phyloP scores from a whole-genome alignment of 2,329 filamentous ascomycete species.

The Epichloe amarillans region DNA sequence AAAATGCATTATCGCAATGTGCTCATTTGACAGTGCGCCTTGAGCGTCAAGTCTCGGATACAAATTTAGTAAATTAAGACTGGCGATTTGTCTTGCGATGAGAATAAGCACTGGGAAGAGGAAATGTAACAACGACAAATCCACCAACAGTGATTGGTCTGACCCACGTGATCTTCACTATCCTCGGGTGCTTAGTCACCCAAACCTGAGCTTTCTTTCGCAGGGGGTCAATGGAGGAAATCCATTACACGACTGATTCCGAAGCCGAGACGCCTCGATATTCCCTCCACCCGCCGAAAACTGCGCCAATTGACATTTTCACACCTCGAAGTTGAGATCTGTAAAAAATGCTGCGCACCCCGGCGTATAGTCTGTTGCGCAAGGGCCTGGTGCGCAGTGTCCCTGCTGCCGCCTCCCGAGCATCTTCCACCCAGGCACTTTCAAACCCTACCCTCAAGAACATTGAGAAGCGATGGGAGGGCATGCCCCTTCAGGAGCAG shows the following conservation, averaged over 20 bases:
- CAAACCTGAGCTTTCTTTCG: conserved; percentile 12
- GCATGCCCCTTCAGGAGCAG: conserved; percentile 96
- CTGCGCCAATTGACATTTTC: conserved; percentile 22
- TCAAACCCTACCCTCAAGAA: conserved; percentile 94
- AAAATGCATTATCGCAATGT: too few relatives aligned
- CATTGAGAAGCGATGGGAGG: conserved; percentile 99
- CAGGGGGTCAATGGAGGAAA: conserved; percentile 5
- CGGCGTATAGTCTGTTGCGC: conserved; percentile 39
- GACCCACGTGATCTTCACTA: neutral
- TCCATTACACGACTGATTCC: conserved; percentile 16
- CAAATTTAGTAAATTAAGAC: too few relatives aligned
- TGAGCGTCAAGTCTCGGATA: neutral
- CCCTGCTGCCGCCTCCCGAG: conserved; percentile 33
- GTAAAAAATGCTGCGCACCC: conserved; percentile 40
- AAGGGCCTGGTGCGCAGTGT: conserved; percentile 30
- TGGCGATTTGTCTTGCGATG: too few relatives aligned
- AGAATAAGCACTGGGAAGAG: neutral
- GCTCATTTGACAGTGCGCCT: too few relatives aligned
- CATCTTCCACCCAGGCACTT: conserved; percentile 74
- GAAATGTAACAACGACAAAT: neutral
- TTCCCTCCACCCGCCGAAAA: conserved; percentile 7
- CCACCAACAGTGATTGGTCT: neutral
- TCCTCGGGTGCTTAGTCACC: conserved; percentile 9
- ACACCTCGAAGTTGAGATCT: conserved; percentile 9
- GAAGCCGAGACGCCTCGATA: conserved; percentile 13